Base-by-base conservation (phyloP, 108 stramenopile species). In the Pseudonitzschia multiseries region DNA sequence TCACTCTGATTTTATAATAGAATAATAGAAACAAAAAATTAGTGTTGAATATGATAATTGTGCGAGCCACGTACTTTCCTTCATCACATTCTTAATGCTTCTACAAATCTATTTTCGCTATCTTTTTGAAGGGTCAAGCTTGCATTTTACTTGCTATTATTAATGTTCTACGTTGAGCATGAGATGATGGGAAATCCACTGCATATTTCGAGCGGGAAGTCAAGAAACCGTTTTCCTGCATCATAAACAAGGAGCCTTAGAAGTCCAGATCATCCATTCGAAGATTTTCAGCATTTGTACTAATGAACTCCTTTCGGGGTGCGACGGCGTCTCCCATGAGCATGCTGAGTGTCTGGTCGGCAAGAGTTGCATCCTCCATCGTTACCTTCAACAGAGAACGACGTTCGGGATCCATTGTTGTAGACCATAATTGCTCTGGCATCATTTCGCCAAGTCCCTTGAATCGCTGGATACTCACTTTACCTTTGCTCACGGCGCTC, bases 401-500 rank as follows among this genome's bases (percentile, higher is more conserved):
- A 28, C 46, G 80, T 44, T 86, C 82, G 10, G 97, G 96, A 77
- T 97, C 87, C 97, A 97, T 97, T 2, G 97, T 97, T 24, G 97
- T 97, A 15, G 90, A 81, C 97, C 97, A 97, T 60, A 97, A 83
- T 76, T 97, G 94, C 63, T 88, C 75, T 22, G 97, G 95, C 97
- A 97, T 97, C 97, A 97, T 97, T 78, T 97, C 97, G 12, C 97
- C 97, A 24, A 97, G 70, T 13, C 97, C 97, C 79, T 97, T 93
- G 81, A 93, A 90, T 28, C 89, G 70, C 73, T 93, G 89, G 53
- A 93, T 78, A 28, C 72, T 82, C 0, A 90, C 81, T 50, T 87
- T 93, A n/a, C 84, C 84, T 53, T 69, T 79, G 8, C 73, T 57
- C 20, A 91, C 32, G 29, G 80, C 80, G 28, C 75, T 46, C 13